Evolutionary conservation across 352 stramenopile genomes (phyloP).

Genomic region (Globisporangium lucens): DNA sequence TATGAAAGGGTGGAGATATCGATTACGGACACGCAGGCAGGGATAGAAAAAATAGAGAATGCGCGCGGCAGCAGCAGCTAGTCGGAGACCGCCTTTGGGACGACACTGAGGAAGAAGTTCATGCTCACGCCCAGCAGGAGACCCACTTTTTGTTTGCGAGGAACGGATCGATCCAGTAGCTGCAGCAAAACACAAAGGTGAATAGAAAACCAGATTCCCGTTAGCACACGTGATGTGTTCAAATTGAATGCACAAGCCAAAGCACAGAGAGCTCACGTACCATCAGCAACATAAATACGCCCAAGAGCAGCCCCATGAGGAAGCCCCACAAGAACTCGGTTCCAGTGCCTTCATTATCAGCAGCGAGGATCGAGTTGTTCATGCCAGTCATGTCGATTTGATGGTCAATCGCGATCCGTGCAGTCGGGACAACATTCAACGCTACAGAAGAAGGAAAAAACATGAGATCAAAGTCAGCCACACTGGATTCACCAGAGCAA

Average conservation of each 20-base stretch:
- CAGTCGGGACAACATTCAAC: slow-evolving; percentile 74
- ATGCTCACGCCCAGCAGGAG: slow-evolving; percentile 84
- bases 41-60: background rate
- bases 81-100: slow-evolving; percentile 74
- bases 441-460: slow-evolving; percentile 28
- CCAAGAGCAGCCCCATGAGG: slow-evolving; percentile 82
- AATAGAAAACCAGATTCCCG: slow-evolving; percentile 1
- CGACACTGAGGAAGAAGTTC: slow-evolving; percentile 88
- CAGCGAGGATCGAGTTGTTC: slow-evolving; percentile 77
- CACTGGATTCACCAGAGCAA: background rate
- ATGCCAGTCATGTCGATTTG: slow-evolving; percentile 85
- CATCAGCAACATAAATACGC: slow-evolving; percentile 90
- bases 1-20: slow-evolving; percentile 8
- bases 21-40: background rate
- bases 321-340: slow-evolving; percentile 89
- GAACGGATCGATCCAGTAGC: slow-evolving; percentile 83
- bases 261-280: slow-evolving; percentile 27
- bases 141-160: slow-evolving; percentile 84
- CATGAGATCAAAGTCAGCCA: background rate
- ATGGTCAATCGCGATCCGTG: slow-evolving; percentile 66
- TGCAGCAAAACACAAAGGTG: slow-evolving; percentile 17
- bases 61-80: slow-evolving; percentile 16
- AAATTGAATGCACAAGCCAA: background rate
- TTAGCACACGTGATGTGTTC: background rate
- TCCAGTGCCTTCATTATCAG: slow-evolving; percentile 86